Base-by-base conservation (phyloP, 2,329 filamentous ascomycete genomes). In the Emmonsia crescens region DNA sequence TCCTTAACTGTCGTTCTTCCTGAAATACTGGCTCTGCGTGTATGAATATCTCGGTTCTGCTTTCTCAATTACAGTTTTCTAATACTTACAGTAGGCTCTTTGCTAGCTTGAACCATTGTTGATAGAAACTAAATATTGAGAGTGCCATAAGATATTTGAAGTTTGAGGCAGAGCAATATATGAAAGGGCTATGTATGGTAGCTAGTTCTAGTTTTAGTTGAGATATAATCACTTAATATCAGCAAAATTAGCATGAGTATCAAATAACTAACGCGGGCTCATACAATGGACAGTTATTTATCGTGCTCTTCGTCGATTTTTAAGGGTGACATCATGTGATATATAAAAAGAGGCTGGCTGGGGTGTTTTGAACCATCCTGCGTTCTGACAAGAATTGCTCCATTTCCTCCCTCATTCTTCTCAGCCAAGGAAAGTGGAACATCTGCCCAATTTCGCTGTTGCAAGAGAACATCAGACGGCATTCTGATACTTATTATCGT, bases 341-440 rank as follows among this genome's bases (percentile, higher is more conserved):
- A 51, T 61, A 46, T 42, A 56, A 60, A 60, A 54, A 58, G 63
- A 57, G 60, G 63, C 60, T 51, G 64, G 66, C 64, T 64, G 65
- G 48, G 12, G 48, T 27, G 48, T 51, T 29, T 19, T 31, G 29
- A 51, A 51, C 19, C 29, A 51, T 31, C 24, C 24, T 2, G 14
- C 29, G 31, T 31, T 12, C 24, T 2, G 14, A 19, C 27, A 27
- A 51, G 24, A 51, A 31, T 31, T 51, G 27, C 24, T 51, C 29
- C 27, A n/a, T 8, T 8, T 31, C 48, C 2, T 10, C 27, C 16
- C 24, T 31, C 3, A 3, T 31, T 51, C 27, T 31, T 3, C 16
- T 19, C 27, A 51, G 27, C 16, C 42, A 21, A 46, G 21, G 21
- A 24, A 46, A 24, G 6, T n/a, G 16, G 27, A 31, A 16, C 16